A percentile compares a stretch with the other conserved stretches of the same genome.
Conservation (phyloP, 2,329 filamentous ascomycete genomes). For the Bipolaris bicolor region DNA sequence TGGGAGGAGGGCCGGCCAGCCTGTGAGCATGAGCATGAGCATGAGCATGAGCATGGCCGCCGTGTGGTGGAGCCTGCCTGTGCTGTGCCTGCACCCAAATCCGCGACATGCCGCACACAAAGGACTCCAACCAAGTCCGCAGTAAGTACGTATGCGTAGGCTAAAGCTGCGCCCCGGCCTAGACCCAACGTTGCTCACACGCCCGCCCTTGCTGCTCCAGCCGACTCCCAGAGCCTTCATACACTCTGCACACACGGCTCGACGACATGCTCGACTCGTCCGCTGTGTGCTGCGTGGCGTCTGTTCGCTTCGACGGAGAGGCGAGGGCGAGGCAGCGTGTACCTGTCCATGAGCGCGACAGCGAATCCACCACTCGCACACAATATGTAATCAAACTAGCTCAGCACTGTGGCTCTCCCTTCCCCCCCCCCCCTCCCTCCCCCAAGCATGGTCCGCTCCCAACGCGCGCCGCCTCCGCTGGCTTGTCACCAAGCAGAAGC, state of each 20-base stretch:
- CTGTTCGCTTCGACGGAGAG: background rate
- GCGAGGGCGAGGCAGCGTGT: constrained; percentile 6
- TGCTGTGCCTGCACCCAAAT: background rate
- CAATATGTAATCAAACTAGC: constrained; percentile 25
- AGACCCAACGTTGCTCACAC: constrained; percentile 9
- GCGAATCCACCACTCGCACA: constrained; percentile 21
- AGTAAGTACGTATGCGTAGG: background rate
- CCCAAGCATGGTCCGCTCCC: constrained; percentile 7
- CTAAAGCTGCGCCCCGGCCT: constrained; percentile 9
- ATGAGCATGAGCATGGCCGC: too few relatives aligned
- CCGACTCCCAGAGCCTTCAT: background rate
- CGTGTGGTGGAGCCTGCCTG: background rate
- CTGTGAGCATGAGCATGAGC: constrained; percentile 6
- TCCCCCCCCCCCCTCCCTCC: background rate
- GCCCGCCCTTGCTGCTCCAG: background rate
- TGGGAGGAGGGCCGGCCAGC: constrained; percentile 33
- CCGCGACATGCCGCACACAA: constrained; percentile 2
- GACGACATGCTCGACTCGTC: background rate
- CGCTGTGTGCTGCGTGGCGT: constrained; percentile 2
- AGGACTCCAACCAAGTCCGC: background rate
- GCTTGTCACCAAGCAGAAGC: constrained; percentile 6
- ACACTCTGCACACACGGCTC: background rate
- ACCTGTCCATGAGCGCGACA: constrained; percentile 24
- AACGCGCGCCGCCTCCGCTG: constrained; percentile 19
- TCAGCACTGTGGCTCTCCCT: constrained; percentile 17